Evolutionary conservation across 2,329 filamentous ascomycete species (phyloP).

Genomic region (Hypoxylon sp.): DNA sequence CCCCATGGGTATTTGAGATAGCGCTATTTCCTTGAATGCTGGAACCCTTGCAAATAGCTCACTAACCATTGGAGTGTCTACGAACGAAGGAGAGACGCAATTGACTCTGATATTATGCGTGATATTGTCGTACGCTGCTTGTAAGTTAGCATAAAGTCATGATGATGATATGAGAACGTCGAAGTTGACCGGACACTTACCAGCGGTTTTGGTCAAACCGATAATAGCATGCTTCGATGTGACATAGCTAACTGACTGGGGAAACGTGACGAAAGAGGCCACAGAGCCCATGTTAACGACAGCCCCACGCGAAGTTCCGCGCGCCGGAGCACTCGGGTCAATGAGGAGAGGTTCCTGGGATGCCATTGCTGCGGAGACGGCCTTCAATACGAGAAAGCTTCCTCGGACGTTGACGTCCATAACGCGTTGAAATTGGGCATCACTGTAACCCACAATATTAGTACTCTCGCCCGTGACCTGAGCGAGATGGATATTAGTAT

Average conservation of each 20-base stretch:
- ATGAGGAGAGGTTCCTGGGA: neutral
- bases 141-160: neutral
- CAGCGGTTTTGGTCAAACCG: neutral
- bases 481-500: neutral
- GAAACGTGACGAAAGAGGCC: neutral
- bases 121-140: conserved; percentile 37
- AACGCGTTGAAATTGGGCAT: neutral
- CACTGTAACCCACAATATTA: neutral
- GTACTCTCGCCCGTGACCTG: neutral
- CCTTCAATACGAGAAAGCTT: neutral
- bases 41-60: neutral
- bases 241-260: neutral
- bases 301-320: neutral
- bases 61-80: conserved; percentile 35
- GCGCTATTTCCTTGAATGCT: neutral
- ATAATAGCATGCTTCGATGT: neutral
- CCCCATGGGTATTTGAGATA: conserved; percentile 22
- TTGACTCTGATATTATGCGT: conserved; percentile 41
- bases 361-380: neutral
- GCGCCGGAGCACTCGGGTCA: neutral
- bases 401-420: conserved; percentile 1
- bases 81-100: conserved; percentile 42
- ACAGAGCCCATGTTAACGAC: neutral
- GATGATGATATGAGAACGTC: neutral
- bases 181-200: neutral